Evolutionary conservation across 169 alveolate genomes (phyloP).

Genomic region (Cryptosporidium baileyi): DNA sequence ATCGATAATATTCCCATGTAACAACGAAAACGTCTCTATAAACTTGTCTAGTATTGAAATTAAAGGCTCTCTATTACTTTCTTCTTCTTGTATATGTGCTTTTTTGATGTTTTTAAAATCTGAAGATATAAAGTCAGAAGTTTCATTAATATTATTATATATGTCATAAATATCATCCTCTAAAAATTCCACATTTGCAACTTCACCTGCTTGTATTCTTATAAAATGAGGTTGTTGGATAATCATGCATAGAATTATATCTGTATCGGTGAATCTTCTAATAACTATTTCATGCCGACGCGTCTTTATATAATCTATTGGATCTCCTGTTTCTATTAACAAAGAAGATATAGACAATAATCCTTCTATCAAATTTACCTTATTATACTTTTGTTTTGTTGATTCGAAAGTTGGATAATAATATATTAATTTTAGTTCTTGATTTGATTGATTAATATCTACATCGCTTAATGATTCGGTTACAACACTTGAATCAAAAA

Average conservation of each 20-base stretch:
- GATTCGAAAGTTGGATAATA: slow-evolving; percentile 25
- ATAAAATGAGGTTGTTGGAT: slow-evolving; percentile 17
- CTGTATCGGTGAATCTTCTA: slow-evolving; percentile 15
- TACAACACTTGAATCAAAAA: slow-evolving; percentile 11
- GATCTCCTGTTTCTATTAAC: slow-evolving; percentile 3
- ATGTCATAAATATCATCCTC: slow-evolving; percentile 49
- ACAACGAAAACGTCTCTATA: slow-evolving; percentile 21
- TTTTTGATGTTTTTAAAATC: too few species aligned
- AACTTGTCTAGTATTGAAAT: slow-evolving; percentile 42
- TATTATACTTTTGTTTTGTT: not conserved
- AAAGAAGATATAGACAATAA: slow-evolving; percentile 43
- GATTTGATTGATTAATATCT: not conserved
- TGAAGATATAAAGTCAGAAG: not conserved
- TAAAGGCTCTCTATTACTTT: slow-evolving; percentile 35
- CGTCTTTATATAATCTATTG: slow-evolving; percentile 38
- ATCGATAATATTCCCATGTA: slow-evolving; percentile 22
- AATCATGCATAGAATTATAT: slow-evolving; percentile 7
- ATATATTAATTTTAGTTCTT: slow-evolving; percentile 49
- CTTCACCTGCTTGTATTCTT: slow-evolving; percentile 6
- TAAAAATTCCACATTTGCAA: not conserved
- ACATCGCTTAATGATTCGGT: not conserved
- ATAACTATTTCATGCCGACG: slow-evolving; percentile 41
- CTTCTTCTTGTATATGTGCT: not conserved
- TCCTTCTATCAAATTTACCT: slow-evolving; percentile 38
- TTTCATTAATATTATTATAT: not conserved